A percentile compares a stretch with the other conserved stretches of the same genome.
Conservation (phyloP, 805 yeast species). For the Candida tallmaniae region DNA sequence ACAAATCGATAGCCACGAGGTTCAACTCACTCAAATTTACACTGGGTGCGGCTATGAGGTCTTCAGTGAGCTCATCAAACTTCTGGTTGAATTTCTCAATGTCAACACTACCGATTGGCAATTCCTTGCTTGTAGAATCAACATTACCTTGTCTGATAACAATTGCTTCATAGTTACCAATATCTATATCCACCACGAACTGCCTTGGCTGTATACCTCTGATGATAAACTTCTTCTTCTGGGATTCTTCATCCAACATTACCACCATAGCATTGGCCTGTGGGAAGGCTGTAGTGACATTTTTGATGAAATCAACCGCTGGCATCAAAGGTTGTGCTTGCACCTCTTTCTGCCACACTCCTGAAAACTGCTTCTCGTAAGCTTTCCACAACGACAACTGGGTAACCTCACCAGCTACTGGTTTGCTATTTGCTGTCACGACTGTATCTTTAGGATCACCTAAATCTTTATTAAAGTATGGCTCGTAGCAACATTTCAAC, state of each 20-base stretch:
- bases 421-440: constrained; percentile 21
- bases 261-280: constrained; percentile 92
- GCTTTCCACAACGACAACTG: constrained; percentile 96
- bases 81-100: constrained; percentile 25
- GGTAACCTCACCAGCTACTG: constrained; percentile 70
- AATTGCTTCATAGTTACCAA: constrained; percentile 41
- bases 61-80: constrained; percentile 14
- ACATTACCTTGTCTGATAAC: constrained; percentile 15
- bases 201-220: constrained; percentile 90
- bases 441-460: constrained; percentile 5
- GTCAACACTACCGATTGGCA: constrained; percentile 36
- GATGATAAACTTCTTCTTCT: constrained; percentile 78
- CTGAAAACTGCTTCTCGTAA: constrained; percentile 82
- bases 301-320: constrained; percentile 95
- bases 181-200: constrained; percentile 44
- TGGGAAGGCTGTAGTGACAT: constrained; percentile 84
- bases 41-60: too few relatives aligned
- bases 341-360: constrained; percentile 43
- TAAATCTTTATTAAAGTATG: constrained; percentile 29
- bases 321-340: constrained; percentile 54
- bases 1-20: constrained; percentile 27
- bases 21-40: constrained; percentile 23
- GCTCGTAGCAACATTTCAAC: constrained; percentile 89
- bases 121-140: constrained; percentile 6
- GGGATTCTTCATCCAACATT: constrained; percentile 44